Conservation (phyloP, 495 filamentous ascomycete species). For the Daldinia loculata region DNA sequence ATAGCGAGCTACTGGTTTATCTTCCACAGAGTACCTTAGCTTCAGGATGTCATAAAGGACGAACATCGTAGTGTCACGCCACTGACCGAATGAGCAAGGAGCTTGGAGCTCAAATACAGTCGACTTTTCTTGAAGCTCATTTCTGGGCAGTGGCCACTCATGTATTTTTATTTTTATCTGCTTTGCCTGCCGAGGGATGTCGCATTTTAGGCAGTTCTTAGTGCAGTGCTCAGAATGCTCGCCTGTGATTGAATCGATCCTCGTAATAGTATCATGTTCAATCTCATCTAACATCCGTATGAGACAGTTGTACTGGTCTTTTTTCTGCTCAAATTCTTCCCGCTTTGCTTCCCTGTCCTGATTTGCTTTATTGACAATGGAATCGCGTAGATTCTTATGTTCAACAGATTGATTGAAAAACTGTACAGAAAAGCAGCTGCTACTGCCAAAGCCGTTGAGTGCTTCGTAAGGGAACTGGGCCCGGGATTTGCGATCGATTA, state of each 20-base stretch:
- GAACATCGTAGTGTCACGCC: constrained; percentile 62
- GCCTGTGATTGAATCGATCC: constrained; percentile 21
- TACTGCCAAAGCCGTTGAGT: constrained; percentile 46
- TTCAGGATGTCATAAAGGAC: constrained; percentile 55
- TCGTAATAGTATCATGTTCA: constrained; percentile 46
- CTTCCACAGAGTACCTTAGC: constrained; percentile 2
- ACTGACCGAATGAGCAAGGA: constrained; percentile 56
- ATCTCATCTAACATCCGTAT: constrained; percentile 29
- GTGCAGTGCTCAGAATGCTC: neutral
- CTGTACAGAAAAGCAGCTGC: constrained; percentile 58
- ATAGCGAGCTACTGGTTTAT: neutral
- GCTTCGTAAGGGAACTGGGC: constrained; percentile 41
- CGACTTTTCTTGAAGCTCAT: constrained; percentile 49
- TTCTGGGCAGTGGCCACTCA: constrained; percentile 69
- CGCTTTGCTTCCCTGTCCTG: constrained; percentile 50
- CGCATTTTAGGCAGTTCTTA: constrained; percentile 47
- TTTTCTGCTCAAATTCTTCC: constrained; percentile 51
- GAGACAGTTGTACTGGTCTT: constrained; percentile 48
- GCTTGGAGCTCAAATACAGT: constrained; percentile 66
- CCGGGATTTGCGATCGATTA: constrained; percentile 43
- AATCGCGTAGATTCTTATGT: constrained; percentile 51
- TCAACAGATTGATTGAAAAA: constrained; percentile 60
- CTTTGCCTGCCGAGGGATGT: constrained; percentile 36
- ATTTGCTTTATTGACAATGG: constrained; percentile 54
- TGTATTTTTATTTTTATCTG: constrained; percentile 60